Base-by-base conservation (phyloP, 2,329 filamentous ascomycete genomes). In the Apiospora marii region DNA sequence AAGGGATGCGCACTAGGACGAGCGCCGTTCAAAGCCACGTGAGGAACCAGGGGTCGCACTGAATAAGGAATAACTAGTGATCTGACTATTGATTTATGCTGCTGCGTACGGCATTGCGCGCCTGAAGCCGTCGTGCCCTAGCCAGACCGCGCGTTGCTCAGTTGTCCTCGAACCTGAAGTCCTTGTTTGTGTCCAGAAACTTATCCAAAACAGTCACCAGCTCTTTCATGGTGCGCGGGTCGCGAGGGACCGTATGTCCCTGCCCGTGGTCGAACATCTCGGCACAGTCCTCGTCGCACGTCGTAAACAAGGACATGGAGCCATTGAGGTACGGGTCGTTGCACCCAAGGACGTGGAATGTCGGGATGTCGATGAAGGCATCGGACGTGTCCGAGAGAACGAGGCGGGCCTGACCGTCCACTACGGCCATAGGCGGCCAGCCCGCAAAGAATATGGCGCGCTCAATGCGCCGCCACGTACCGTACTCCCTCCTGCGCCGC, bases 401-500 rank as follows among this genome's bases (percentile, higher is more conserved):
- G 41, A 74, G n/a, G 16, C 73, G 53, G 22, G 84, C 75, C 14
- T 81, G 73, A 10, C 43, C 64, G 16, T 44, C 64, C 7, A 14
- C 64, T 37, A 74, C 74, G 46, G 79, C 77, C 72, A 83, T 68
- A 14, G 84, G 84, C 3, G 84, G 85, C 83, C 84, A 85, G 1
- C 84, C 85, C 4, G 82, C 82, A 71, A 87, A 83, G 74, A 87
- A 87, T 7, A 87, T 76, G 1, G 83, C 85, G 12, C 81, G 81
- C 75, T 84, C 82, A 74, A 83, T 81, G 12, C 79, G 80, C 12
- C 83, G 80, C 3, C 79, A 78, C 19, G 78, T 76, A 14, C 80
- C 80, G n/a, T 79, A 68, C 61, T 80, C 75, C 58, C 79, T 77
- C 16, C 73, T 76, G 13, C 72, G 30, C 4, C 48, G 30, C 19